phyloP scores from a whole-genome alignment of 2,329 filamentous ascomycete species.

The Ascocoryne sarcoides region DNA sequence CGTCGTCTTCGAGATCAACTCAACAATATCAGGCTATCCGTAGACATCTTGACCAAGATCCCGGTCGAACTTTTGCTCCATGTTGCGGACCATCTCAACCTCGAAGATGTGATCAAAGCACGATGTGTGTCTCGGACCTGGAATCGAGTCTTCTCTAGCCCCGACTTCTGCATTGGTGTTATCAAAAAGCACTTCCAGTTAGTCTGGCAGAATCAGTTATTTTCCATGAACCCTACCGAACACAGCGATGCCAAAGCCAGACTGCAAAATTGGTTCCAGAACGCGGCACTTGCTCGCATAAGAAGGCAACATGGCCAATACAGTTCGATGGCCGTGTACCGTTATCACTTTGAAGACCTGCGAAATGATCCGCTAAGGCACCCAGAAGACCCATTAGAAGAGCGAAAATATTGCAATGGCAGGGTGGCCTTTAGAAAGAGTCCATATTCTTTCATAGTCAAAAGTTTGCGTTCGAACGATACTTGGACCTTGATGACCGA shows the following conservation, averaged over 20 bases:
- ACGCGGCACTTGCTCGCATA: background rate
- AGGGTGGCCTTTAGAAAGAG: constrained; percentile 11
- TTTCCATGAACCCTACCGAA: background rate
- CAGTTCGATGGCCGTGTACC: constrained; percentile 5
- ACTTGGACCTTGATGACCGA: constrained; percentile 2
- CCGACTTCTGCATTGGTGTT: constrained; percentile 11
- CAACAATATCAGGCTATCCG: constrained; percentile 6
- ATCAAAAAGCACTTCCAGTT: constrained; percentile 14
- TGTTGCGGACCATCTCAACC: constrained; percentile 15
- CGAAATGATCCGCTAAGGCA: background rate
- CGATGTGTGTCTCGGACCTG: constrained; percentile 18
- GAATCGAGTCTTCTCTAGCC: constrained; percentile 14
- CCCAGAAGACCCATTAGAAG: background rate
- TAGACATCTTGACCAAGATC: constrained; percentile 11
- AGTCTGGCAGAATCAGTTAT: constrained; percentile 1
- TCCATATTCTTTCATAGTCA: constrained; percentile 8
- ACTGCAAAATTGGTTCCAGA: constrained; percentile 6
- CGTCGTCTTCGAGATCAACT: constrained; percentile 12
- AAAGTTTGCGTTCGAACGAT: constrained; percentile 8
- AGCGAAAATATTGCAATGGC: constrained; percentile 17
- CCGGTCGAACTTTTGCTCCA: constrained; percentile 17
- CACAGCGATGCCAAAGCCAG: background rate
- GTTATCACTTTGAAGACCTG: background rate
- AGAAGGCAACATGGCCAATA: constrained; percentile 6
- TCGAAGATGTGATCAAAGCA: constrained; percentile 19